Base-by-base conservation (phyloP, 495 filamentous ascomycete genomes). In the Aspergillus diversus region DNA sequence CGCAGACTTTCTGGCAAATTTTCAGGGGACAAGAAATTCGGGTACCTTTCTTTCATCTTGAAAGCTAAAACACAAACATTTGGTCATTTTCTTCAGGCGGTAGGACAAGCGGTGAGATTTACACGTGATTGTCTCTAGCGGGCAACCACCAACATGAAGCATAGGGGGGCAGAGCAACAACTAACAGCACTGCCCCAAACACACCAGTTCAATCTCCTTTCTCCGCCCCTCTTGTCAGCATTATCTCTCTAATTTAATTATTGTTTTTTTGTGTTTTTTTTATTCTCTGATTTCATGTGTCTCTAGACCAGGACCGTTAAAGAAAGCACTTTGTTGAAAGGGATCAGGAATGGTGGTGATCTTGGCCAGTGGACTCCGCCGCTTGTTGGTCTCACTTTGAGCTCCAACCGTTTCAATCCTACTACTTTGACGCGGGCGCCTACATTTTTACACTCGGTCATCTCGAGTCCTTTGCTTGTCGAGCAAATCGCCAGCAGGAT, bases 301-400 rank as follows among this genome's bases (percentile, higher is more conserved):
- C 48, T 53, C 56, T 55, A 17, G 35, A 16, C 37, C 51, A 49
- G 49, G 39, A 33, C 48, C 39, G 55, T 55, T 37, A 33, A 52
- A 46, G 16, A 50, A 53, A 51, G 50, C 39, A 42, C 43, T 46
- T 59, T 57, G 33, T 55, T 63, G 54, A 47, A 66, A 68, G 64
- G 65, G 62, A 72, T 63, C 54, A 66, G 66, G 71, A 68, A 73
- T 73, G 73, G 64, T 69, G 64, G 63, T 71, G 65, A 66, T 66
- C 60, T 65, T 63, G 60, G 64, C 60, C 63, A 69, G 60, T 55
- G 37, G 67, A 60, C 69, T 73, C 67, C 71, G 69, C 71, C 69
- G 67, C 69, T 66, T 71, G 64, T 71, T 73, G 66, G 69, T 74
- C 69, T 74, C 69, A 70, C 67, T 66, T 64, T 70, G 65, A 70